Base-by-base conservation (phyloP, 495 filamentous ascomycete species). In the Tuber umbilicatum region DNA sequence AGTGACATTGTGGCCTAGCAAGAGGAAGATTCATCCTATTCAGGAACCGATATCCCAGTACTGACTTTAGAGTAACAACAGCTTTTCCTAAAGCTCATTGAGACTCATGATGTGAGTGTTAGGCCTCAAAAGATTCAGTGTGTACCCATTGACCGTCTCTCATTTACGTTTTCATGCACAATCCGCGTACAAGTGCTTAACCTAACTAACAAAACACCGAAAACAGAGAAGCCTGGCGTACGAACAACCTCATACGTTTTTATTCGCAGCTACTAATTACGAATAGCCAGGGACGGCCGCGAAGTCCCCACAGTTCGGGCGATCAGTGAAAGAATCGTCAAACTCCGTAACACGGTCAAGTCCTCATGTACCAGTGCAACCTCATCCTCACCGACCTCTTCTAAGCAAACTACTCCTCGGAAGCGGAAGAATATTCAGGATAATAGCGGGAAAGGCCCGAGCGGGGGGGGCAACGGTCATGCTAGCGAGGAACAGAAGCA, bases 81-180 rank as follows among this genome's bases (percentile, higher is more conserved):
- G 77, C 75, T 78, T 43, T 78, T 78, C 27, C 70, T 74, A 16
- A 78, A 78, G 60, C 77, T 78, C 38, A 77, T 78, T 23, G 77
- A 78, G 47, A 78, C 77, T 14, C 77, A 78, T 40, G 72, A 78
- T 38, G 75, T 78, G 31, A 50, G 75, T 16, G 39, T 78, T 1
- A 78, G 74, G 27, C 71, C 77, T 4, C 75, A 78, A 21, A 78
- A 78, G 23, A 78, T 78, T 71, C 35, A 70, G 75, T 77, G 68
- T 16, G 42, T 39, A 35, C 19, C n/a, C 38, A 42, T 31, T 37
- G n/a, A 7, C 37, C 39, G 10, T 55, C 27, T 64, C 17, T 35
- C 55, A 19, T 14, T 1, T 17, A 35, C 31, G 2, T 37, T 35
- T 55, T 35, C 42, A n/a, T 9, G 41, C 40, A 55, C 39, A 27